These are phyloP conservation scores for Quercus dentata DNA, from an alignment of 306 rosid species.

Conservation along the genomic window DNA sequence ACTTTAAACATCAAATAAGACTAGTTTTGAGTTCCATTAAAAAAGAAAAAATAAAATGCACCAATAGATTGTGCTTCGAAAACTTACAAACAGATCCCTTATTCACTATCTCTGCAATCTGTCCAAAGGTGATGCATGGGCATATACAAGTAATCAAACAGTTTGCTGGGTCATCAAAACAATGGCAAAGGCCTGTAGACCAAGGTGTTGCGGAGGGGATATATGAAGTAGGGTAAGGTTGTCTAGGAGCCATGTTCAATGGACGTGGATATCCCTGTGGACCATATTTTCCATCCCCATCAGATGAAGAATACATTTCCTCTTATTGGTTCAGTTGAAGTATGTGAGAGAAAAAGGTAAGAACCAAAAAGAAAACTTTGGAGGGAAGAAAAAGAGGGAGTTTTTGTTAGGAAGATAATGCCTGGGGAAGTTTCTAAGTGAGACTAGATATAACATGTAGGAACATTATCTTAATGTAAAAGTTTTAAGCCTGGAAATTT, in stretches of 20 bases:
- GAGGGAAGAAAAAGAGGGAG: too few relatives aligned
- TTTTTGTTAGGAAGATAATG: too few relatives aligned
- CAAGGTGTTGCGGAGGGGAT: background rate
- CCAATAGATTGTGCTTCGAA: too few relatives aligned
- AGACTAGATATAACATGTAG: too few relatives aligned
- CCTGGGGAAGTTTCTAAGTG: too few relatives aligned
- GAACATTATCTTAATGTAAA: too few relatives aligned
- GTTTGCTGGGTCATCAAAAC: background rate
- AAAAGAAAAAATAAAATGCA: too few relatives aligned
- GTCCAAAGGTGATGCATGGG: constrained; percentile 1
- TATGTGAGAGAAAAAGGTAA: too few relatives aligned
- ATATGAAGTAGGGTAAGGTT: background rate
- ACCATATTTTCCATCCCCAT: background rate
- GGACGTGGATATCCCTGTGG: background rate
- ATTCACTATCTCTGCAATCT: background rate
- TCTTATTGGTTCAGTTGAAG: too few relatives aligned
- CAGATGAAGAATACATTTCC: background rate
- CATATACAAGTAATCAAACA: background rate
- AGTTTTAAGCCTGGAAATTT: too few relatives aligned
- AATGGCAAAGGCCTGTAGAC: background rate
- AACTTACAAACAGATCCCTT: background rate
- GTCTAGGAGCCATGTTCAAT: background rate
- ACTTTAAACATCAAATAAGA: background rate
- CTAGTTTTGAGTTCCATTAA: too few relatives aligned
- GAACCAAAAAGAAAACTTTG: too few relatives aligned